Evolutionary conservation across 1,284 basidiomycete species (phyloP).

Genomic region (Fomes fomentarius): DNA sequence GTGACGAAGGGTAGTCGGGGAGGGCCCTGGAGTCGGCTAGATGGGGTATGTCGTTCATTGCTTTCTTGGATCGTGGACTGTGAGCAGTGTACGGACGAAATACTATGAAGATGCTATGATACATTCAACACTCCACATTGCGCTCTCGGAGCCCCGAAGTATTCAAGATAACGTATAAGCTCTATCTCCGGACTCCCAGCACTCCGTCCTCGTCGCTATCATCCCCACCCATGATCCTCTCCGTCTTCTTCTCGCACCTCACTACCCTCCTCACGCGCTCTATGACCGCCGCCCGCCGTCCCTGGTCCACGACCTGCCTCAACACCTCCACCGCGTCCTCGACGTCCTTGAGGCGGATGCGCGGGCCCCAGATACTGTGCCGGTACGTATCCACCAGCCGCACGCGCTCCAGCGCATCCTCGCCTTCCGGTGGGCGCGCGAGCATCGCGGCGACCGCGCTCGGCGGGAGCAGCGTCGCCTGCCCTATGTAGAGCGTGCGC

Average conservation of each 20-base stretch:
- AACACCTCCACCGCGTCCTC: conserved; percentile 36
- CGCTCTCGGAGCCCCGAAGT: too few relatives aligned
- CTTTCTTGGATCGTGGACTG: not conserved
- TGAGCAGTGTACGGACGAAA: not conserved
- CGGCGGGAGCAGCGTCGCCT: conserved; percentile 49
- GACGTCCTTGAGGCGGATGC: conserved; percentile 43
- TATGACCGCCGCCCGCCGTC: conserved; percentile 23
- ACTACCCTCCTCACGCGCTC: conserved; percentile 44
- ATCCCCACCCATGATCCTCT: conserved; percentile 59
- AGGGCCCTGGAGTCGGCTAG: not conserved
- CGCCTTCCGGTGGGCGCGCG: conserved; percentile 28
- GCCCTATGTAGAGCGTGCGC: conserved; percentile 47
- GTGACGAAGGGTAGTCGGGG: too few relatives aligned
- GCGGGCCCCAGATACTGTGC: conserved; percentile 59
- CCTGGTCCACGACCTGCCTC: conserved; percentile 10
- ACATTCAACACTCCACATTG: not conserved
- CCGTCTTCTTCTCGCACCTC: conserved; percentile 52
- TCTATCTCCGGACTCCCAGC: too few relatives aligned
- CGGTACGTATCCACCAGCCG: conserved; percentile 55
- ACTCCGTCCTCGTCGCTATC: conserved; percentile 41
- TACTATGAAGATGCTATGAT: not conserved
- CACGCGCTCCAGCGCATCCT: conserved; percentile 38
- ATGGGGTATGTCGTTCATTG: not conserved
- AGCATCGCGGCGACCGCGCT: conserved; percentile 42
- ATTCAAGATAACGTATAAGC: too few relatives aligned